Evolutionary conservation across 2,329 filamentous ascomycete species (phyloP).

Genomic region (Pseudogymnoascus destructans): DNA sequence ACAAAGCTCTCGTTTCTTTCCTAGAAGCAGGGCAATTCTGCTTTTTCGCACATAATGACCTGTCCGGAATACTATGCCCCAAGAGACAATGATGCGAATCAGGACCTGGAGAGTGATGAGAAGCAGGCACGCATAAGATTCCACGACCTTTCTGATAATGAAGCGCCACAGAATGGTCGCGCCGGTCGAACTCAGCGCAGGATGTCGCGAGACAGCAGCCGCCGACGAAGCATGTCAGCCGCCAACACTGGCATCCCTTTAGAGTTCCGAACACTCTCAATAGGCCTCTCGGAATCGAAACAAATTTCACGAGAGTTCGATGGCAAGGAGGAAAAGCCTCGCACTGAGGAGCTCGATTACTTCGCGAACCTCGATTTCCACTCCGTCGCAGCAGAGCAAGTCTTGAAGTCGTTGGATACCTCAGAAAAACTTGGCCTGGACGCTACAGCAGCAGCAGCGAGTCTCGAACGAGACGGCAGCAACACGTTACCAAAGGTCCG

Average conservation of each 20-base stretch:
- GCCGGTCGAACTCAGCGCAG: neutral
- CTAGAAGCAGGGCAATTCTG: too few species aligned
- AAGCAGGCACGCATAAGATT: too few species aligned
- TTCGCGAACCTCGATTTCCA: conserved; percentile 31
- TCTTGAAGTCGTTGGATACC: conserved; percentile 31
- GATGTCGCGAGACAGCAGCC: neutral
- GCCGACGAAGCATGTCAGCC: neutral
- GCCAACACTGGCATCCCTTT: conserved; percentile 26
- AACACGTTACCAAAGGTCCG: conserved; percentile 32
- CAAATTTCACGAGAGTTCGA: conserved; percentile 18
- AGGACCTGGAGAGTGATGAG: too few species aligned
- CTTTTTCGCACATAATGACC: too few species aligned
- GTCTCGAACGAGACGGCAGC: conserved; percentile 30
- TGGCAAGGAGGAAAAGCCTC: conserved; percentile 18
- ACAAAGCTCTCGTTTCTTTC: too few species aligned
- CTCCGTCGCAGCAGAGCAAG: conserved; percentile 25
- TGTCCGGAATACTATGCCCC: too few species aligned
- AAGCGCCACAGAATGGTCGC: too few species aligned
- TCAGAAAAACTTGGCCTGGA: conserved; percentile 27
- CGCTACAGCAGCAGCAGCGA: conserved; percentile 23
- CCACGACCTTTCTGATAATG: too few species aligned
- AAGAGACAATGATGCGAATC: too few species aligned
- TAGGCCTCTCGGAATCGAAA: conserved; percentile 28
- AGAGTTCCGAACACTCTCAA: conserved; percentile 29
- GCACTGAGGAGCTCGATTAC: conserved; percentile 31